Base-by-base conservation (phyloP, 2,329 filamentous ascomycete species). In the Chaetomium globosum region DNA sequence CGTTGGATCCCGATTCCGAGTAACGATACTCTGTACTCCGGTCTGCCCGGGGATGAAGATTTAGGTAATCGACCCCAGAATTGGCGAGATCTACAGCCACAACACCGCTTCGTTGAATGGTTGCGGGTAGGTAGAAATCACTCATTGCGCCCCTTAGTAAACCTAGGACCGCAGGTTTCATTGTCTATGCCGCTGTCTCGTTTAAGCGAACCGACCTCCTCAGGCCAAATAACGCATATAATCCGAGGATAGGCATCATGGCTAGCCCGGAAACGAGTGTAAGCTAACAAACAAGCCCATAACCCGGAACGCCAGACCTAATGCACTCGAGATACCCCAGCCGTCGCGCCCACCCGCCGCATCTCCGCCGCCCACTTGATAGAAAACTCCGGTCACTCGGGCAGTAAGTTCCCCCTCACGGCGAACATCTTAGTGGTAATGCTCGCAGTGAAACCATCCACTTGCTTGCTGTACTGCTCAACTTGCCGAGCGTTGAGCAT, bases 371-470 rank as follows among this genome's bases (percentile, higher is more conserved):
- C 46, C 19, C 28, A 57, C 36, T 56, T 16, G 9, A 31, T 59
- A 6, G 10, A 49, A n/a, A 21, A 31, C 7, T 55, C 36, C 19
- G 10, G 23, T 70, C 76, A 81, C 80, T 87, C 84, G 54, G 86
- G 85, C 73, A 87, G 76, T 71, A 89, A 77, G 77, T 87, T 88
- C 71, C 87, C 86, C 76, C 93, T 89, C 67, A 97, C 92, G 48
- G 93, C 93, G 78, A 99, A 99, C 94, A 99, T 97, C 88, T 99
- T 99, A 71, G 92, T 89, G 69, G 87, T 96, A 72, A 96, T 90
- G 70, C 88, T 89, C 63, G 95, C 93, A 56, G 94, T 94, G 79
- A 98, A 98, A 48, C 92, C 92, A 79, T 99, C 95, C 65, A 98
- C 91, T 82, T 98, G 95, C 81, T 93, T 90, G 75, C 93, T 92